These are phyloP conservation scores for Yarrowia divulgata DNA, from an alignment of 805 yeast genomes.

Conservation along the genomic window DNA sequence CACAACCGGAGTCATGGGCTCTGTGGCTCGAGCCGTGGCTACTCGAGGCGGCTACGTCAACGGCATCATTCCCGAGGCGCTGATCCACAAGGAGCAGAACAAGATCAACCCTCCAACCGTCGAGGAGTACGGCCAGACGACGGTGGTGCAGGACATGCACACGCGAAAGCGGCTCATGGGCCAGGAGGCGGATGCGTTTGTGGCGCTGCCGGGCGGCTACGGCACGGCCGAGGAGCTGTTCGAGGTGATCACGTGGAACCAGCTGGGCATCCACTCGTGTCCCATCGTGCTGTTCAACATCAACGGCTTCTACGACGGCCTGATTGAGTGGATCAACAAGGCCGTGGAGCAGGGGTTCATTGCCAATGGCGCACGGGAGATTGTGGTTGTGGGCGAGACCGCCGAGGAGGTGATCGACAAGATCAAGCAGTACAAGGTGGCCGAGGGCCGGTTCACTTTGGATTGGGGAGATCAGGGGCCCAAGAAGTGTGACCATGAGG, in stretches of 20 bases:
- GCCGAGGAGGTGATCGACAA: conserved; percentile 71
- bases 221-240: conserved; percentile 89
- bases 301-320: conserved; percentile 79
- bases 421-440: conserved; percentile 66
- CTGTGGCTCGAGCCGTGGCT: conserved; percentile 44
- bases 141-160: conserved; percentile 88
- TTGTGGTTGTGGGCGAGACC: conserved; percentile 71
- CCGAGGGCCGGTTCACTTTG: conserved; percentile 76
- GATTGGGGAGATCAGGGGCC: conserved; percentile 60
- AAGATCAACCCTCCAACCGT: conserved; percentile 58
- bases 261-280: conserved; percentile 81
- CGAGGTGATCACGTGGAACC: conserved; percentile 92
- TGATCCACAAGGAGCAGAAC: conserved; percentile 74
- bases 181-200: conserved; percentile 81
- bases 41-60: conserved; percentile 58
- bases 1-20: conserved; percentile 55
- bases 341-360: conserved; percentile 73
- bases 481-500: conserved; percentile 32
- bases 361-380: conserved; percentile 67
- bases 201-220: conserved; percentile 91
- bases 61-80: conserved; percentile 86
- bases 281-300: conserved; percentile 82
- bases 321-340: conserved; percentile 65
- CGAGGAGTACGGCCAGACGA: conserved; percentile 73
- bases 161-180: conserved; percentile 89